Conservation (phyloP, 208 protist species). For the Vickermania spadyakhi region DNA sequence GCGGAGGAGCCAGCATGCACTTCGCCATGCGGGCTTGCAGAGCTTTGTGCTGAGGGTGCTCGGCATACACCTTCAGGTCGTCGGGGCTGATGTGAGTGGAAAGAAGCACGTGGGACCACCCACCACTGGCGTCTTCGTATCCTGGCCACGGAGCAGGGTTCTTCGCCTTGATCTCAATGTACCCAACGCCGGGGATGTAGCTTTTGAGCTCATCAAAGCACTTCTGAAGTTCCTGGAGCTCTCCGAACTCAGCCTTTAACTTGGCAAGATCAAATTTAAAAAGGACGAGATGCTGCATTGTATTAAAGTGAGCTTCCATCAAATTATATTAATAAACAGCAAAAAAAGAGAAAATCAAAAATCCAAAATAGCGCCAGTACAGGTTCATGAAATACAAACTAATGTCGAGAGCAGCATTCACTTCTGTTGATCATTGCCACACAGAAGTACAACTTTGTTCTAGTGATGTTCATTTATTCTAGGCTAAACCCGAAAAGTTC, state of each 20-base stretch:
- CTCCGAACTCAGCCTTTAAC: slow-evolving; percentile 3
- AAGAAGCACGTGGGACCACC: slow-evolving; percentile 57
- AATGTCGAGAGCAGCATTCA: no score
- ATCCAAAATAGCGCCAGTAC: no score
- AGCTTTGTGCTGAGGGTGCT: slow-evolving; percentile 40
- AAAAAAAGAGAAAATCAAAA: no score
- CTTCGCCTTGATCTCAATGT: slow-evolving; percentile 34
- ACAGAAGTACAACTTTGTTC: no score
- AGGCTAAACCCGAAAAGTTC: no score
- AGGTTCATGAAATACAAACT: no score
- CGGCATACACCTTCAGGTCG: slow-evolving; percentile 38
- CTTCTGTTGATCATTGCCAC: no score
- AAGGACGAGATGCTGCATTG: slow-evolving; percentile 19
- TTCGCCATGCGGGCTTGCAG: slow-evolving; percentile 32
- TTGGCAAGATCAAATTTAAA: slow-evolving; percentile 14
- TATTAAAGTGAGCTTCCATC: no score
- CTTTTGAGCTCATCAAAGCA: slow-evolving; percentile 15
- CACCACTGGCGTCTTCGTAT: slow-evolving; percentile 42
- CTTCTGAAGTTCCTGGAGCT: slow-evolving; percentile 12
- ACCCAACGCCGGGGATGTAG: slow-evolving; percentile 38
- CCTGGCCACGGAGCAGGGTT: slow-evolving; percentile 31
- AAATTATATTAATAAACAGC: no score
- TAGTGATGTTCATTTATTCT: no score
- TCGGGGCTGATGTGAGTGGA: slow-evolving; percentile 41
- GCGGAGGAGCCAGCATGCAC: slow-evolving; percentile 23